Conservation (phyloP, 176 grass and related monocot genomes). For the Zoysia pacifica region DNA sequence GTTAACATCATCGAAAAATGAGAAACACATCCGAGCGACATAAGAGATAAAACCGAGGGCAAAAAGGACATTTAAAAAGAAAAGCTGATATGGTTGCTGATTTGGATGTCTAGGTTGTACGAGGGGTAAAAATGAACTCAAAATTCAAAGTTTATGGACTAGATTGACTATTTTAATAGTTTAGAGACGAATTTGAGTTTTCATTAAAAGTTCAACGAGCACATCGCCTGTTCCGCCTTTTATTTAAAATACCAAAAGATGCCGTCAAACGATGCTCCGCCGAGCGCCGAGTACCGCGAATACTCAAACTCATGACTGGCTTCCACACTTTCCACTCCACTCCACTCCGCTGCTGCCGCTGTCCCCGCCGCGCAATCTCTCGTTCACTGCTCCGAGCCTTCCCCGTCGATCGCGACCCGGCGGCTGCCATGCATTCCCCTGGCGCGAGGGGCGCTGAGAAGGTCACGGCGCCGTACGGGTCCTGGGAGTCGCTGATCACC, state of each 20-base stretch:
- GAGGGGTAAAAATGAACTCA: too few species aligned
- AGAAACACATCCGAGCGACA: too few species aligned
- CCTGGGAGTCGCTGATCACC: constrained; percentile 90
- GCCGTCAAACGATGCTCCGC: not conserved
- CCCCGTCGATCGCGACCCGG: constrained; percentile 7
- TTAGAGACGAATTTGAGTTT: too few species aligned
- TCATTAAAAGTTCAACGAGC: too few species aligned
- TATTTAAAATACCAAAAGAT: not conserved
- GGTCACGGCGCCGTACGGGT: constrained; percentile 62
- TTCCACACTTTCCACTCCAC: not conserved
- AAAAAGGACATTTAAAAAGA: too few species aligned
- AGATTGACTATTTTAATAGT: too few species aligned
- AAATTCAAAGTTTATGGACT: too few species aligned
- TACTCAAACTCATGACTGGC: not conserved
- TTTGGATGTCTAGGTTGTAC: too few species aligned
- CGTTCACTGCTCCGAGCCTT: not conserved
- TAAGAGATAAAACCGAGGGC: too few species aligned
- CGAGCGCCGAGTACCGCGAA: not conserved
- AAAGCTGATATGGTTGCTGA: too few species aligned
- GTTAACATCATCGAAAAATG: too few species aligned
- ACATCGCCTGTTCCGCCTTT: too few species aligned
- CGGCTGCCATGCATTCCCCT: constrained; percentile 27
- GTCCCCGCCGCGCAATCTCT: not conserved
- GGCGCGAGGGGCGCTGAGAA: constrained; percentile 12
- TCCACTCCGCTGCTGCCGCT: not conserved